phyloP scores from a whole-genome alignment of 2,329 filamentous ascomycete genomes.

The Penicillium occitanis region DNA sequence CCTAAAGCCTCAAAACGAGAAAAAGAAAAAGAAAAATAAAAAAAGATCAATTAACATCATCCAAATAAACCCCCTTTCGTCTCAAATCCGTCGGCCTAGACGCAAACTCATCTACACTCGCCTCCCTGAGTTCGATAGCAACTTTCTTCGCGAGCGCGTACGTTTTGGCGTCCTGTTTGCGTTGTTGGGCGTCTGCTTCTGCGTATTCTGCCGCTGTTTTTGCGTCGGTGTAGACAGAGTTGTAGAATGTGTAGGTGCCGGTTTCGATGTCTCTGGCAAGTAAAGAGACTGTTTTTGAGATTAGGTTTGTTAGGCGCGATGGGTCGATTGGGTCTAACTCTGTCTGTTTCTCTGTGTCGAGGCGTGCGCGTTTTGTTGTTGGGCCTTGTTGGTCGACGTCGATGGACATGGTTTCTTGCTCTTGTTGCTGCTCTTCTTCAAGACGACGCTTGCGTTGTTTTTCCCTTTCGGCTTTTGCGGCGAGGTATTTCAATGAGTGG shows the following conservation, averaged over 20 bases:
- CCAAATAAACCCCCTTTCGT: conserved; percentile 35
- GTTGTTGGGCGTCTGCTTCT: conserved; percentile 29
- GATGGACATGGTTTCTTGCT: neutral
- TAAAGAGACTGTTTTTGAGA: conserved; percentile 32
- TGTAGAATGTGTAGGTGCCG: conserved; percentile 38
- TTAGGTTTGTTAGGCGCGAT: conserved; percentile 29
- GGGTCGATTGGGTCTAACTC: conserved; percentile 23
- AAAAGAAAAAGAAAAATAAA: neutral
- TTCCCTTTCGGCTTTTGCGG: conserved; percentile 49
- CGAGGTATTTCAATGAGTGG: conserved; percentile 54
- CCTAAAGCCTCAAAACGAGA: neutral
- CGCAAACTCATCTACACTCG: conserved; percentile 26
- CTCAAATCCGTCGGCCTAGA: conserved; percentile 31
- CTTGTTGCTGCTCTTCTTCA: conserved; percentile 24
- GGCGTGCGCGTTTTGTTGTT: conserved; percentile 37
- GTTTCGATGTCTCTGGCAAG: conserved; percentile 33
- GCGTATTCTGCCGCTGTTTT: conserved; percentile 25
- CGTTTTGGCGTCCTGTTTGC: conserved; percentile 26
- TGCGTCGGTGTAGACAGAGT: conserved; percentile 26
- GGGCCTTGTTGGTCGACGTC: neutral
- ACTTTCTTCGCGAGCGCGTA: conserved; percentile 26
- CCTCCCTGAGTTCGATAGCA: conserved; percentile 29
- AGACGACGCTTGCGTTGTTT: conserved; percentile 40
- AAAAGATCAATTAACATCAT: conserved; percentile 25
- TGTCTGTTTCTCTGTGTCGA: neutral